phyloP scores from a whole-genome alignment of 805 yeast genomes.

The Metschnikowia corniflorae region DNA sequence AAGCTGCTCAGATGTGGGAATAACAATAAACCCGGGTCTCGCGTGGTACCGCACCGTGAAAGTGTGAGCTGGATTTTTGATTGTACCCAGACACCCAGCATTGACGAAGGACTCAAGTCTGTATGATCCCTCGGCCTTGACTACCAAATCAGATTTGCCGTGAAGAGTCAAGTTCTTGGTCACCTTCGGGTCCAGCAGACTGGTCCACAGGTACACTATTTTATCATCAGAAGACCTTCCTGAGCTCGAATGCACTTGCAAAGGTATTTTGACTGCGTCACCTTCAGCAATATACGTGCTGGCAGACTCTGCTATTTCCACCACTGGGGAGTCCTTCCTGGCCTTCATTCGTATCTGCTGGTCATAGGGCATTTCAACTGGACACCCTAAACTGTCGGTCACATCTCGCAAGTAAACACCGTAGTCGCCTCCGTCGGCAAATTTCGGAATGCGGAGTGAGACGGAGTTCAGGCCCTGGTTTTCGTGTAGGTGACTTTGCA shows the following conservation, averaged over 20 bases:
- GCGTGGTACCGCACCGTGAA: slow-evolving; percentile 25
- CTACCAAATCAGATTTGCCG: slow-evolving; percentile 20
- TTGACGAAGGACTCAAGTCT: slow-evolving; percentile 36
- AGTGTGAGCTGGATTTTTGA: slow-evolving; percentile 13
- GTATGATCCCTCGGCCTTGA: slow-evolving; percentile 43
- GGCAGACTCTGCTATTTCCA: slow-evolving; percentile 27
- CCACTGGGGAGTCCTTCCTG: slow-evolving; percentile 61
- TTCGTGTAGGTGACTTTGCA: slow-evolving; percentile 30
- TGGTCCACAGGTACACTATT: slow-evolving; percentile 29
- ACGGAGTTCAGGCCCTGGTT: slow-evolving; percentile 25
- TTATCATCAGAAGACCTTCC: slow-evolving; percentile 28
- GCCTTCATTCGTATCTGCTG: slow-evolving; percentile 63
- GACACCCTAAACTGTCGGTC: slow-evolving; percentile 74
- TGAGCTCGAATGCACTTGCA: slow-evolving; percentile 32
- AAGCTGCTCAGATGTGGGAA: slow-evolving; percentile 16
- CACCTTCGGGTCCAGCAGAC: slow-evolving; percentile 18
- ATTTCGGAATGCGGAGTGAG: slow-evolving; percentile 50
- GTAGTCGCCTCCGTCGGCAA: slow-evolving; percentile 70
- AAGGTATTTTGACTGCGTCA: slow-evolving; percentile 53
- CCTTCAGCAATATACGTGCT: slow-evolving; percentile 56
- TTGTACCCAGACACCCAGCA: slow-evolving; percentile 44
- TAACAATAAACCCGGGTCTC: slow-evolving; percentile 17
- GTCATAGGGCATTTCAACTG: slow-evolving; percentile 60
- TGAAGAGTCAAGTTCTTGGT: slow-evolving; percentile 6
- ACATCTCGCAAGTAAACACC: slow-evolving; percentile 60